A percentile compares a stretch with the other conserved stretches of the same genome.
These are phyloP conservation scores for Phytophthora rubi DNA, from an alignment of 352 stramenopile genomes.

Conservation along the genomic window DNA sequence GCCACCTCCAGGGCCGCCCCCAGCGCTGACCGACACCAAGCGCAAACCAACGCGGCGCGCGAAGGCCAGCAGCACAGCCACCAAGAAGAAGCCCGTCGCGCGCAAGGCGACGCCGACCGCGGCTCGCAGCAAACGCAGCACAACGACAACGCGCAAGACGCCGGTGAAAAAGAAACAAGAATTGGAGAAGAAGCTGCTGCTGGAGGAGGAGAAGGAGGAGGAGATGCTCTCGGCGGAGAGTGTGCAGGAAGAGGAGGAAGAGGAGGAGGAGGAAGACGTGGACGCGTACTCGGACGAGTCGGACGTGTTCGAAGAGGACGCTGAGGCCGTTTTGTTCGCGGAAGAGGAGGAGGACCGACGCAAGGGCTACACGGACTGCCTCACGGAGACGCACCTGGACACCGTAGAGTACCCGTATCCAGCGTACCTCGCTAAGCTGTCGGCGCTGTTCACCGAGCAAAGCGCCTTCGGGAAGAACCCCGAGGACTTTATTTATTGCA, in stretches of 20 bases:
- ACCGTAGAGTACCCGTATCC: conserved; percentile 61
- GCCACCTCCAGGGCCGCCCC: conserved; percentile 42
- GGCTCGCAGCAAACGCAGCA: background rate
- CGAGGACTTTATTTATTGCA: conserved; percentile 79
- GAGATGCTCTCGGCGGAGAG: conserved; percentile 43
- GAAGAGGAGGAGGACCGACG: conserved; percentile 54
- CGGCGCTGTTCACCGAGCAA: conserved; percentile 59
- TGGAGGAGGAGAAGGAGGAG: conserved; percentile 23
- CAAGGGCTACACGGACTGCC: conserved; percentile 54
- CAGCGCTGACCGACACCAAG: conserved; percentile 30
- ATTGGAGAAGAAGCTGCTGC: conserved; percentile 3
- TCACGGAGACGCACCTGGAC: conserved; percentile 58
- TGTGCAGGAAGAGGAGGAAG: conserved; percentile 48
- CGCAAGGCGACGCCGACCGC: conserved; percentile 6
- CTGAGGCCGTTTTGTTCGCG: conserved; percentile 65
- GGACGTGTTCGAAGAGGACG: conserved; percentile 81
- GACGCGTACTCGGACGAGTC: conserved; percentile 64
- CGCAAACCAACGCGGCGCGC: conserved; percentile 23
- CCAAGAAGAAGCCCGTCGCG: conserved; percentile 20
- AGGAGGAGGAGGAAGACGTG: conserved; percentile 39
- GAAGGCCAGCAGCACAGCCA: conserved; percentile 6
- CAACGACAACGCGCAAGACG: background rate
- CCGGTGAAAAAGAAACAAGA: conserved; percentile 8
- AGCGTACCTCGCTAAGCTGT: conserved; percentile 63
- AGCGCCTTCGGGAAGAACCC: conserved; percentile 67